These are phyloP conservation scores for Tulasnella calospora DNA, from an alignment of 768 basidiomycete species.

Conservation along the genomic window DNA sequence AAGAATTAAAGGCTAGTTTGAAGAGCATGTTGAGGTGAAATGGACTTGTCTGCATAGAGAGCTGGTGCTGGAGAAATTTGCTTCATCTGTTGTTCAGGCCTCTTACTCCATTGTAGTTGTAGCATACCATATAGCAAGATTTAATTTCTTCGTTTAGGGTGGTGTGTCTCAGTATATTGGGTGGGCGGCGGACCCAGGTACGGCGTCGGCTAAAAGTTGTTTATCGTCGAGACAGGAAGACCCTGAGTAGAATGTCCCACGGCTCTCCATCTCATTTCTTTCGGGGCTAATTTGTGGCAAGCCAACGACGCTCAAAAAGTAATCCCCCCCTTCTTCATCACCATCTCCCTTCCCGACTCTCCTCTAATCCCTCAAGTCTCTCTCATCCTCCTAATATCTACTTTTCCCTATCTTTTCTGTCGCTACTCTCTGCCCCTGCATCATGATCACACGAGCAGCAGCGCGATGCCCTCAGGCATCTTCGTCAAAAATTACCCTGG, in stretches of 20 bases:
- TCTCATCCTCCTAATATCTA: background rate
- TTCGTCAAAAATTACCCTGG: background rate
- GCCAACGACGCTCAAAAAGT: background rate
- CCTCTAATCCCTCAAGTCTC: background rate
- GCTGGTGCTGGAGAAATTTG: background rate
- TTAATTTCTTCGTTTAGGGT: too few species aligned
- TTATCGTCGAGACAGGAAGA: background rate
- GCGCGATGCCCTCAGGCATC: background rate
- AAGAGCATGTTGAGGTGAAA: background rate
- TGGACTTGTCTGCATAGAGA: background rate
- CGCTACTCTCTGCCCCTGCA: background rate
- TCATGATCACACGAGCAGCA: slow-evolving; percentile 1
- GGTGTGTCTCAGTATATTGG: background rate
- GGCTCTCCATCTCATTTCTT: background rate
- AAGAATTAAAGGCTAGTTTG: background rate
- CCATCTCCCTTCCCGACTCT: background rate
- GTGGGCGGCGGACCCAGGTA: background rate
- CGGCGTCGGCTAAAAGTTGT: background rate
- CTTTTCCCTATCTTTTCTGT: background rate
- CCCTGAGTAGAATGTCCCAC: background rate
- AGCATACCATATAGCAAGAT: too few species aligned
- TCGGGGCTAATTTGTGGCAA: background rate
- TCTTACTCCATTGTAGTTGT: too few species aligned
- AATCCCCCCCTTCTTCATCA: background rate
- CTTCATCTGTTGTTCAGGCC: too few species aligned